A percentile compares a stretch with the other conserved stretches of the same genome.
Conservation (phyloP, 768 basidiomycete genomes). For the Suillus alpinus region DNA sequence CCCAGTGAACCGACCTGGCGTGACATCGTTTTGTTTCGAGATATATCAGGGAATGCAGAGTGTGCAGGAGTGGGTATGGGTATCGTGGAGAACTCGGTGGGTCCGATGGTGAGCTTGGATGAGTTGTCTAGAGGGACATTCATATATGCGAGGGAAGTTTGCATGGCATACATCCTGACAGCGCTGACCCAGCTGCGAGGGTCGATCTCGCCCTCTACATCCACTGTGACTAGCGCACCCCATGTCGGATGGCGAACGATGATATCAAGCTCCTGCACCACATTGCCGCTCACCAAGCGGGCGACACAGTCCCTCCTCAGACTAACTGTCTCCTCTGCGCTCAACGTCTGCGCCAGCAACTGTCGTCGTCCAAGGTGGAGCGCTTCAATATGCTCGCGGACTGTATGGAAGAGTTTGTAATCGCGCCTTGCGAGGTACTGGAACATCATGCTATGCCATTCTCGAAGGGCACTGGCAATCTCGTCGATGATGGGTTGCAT, state of each 20-base stretch:
- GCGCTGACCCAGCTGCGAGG: constrained; percentile 84
- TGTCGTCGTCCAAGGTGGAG: constrained; percentile 91
- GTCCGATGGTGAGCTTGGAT: constrained; percentile 31
- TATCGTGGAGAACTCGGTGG: constrained; percentile 45
- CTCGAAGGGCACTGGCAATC: constrained; percentile 92
- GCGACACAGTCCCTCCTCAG: constrained; percentile 86
- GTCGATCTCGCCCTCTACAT: constrained; percentile 81
- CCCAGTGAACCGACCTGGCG: constrained; percentile 36
- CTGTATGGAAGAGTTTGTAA: constrained; percentile 83
- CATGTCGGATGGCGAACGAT: constrained; percentile 94
- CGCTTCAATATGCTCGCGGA: constrained; percentile 86
- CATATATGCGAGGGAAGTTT: constrained; percentile 77
- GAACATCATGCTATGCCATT: constrained; percentile 93
- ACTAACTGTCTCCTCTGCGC: constrained; percentile 78
- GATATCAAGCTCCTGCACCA: constrained; percentile 89
- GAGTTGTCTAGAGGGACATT: constrained; percentile 46
- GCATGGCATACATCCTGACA: constrained; percentile 89
- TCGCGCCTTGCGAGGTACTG: constrained; percentile 87
- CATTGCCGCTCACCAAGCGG: constrained; percentile 83
- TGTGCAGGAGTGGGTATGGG: constrained; percentile 61
- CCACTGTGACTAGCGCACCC: constrained; percentile 88
- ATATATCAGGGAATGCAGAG: constrained; percentile 66
- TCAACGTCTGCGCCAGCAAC: constrained; percentile 82
- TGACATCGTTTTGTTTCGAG: constrained; percentile 27
- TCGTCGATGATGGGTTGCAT: constrained; percentile 93